Evolutionary conservation across 345 rosid species (phyloP).

Genomic region (Citrus sp.): DNA sequence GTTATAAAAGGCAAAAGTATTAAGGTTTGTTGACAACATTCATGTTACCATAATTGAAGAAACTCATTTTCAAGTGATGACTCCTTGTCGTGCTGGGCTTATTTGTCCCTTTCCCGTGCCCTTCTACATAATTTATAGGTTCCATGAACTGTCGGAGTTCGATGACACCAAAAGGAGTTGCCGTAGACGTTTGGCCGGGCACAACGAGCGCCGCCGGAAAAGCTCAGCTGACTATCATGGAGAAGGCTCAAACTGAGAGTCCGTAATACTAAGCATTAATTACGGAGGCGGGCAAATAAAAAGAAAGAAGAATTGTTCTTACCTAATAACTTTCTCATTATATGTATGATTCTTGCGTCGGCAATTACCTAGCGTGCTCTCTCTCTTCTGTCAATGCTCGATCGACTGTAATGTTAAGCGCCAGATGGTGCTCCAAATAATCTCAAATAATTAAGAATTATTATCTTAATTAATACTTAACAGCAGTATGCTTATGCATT

Average conservation of each 20-base stretch:
- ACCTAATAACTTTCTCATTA: background rate
- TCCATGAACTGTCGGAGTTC: slow-evolving; percentile 75
- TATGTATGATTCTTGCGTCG: background rate
- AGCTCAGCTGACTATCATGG: slow-evolving; percentile 42
- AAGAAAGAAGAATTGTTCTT: background rate
- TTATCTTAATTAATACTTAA: no score
- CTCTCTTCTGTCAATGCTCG: slow-evolving; percentile 89
- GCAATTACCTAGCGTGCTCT: slow-evolving; percentile 36
- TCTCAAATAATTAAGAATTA: no score
- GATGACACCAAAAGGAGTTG: slow-evolving; percentile 81
- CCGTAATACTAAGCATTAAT: background rate
- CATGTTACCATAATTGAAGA: no score
- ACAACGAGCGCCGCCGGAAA: slow-evolving; percentile 84
- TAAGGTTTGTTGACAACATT: no score
- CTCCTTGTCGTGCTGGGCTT: background rate
- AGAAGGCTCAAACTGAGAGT: slow-evolving; percentile 36
- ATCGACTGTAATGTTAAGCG: background rate
- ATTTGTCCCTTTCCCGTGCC: background rate
- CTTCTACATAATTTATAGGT: slow-evolving; percentile 36
- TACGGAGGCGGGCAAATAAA: background rate
- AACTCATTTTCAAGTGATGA: background rate
- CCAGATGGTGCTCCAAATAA: no score
- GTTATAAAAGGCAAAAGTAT: no score
- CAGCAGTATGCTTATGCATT: no score
- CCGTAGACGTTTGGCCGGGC: slow-evolving; percentile 83